Conservation (phyloP, 371 early-diverging fungal species). For the Apophysomyces ossiformis region DNA sequence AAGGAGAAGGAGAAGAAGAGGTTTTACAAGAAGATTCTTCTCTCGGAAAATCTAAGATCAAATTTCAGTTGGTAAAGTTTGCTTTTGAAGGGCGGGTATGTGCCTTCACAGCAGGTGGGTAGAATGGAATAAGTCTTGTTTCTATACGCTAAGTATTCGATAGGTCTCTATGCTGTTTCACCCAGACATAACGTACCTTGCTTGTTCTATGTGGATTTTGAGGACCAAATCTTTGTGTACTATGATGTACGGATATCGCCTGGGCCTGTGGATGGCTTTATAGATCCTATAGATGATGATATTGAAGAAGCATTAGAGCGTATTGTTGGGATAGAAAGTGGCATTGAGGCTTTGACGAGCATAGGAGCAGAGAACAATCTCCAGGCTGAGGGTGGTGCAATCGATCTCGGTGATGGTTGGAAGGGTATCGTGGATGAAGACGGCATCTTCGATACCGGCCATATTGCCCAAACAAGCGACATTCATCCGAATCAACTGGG, state of each 20-base stretch:
- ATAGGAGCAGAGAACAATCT: constrained; percentile 8
- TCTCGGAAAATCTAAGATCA: constrained; percentile 31
- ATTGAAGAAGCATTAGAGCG: constrained; percentile 52
- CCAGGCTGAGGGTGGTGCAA: constrained; percentile 20
- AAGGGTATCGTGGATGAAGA: constrained; percentile 36
- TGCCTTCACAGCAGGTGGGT: constrained; percentile 75
- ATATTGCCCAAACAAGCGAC: neutral
- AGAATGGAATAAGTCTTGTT: neutral
- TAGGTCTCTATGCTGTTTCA: constrained; percentile 68
- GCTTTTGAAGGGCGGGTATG: constrained; percentile 83
- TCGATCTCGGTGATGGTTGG: constrained; percentile 57
- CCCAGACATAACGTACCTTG: constrained; percentile 78
- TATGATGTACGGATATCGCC: constrained; percentile 66
- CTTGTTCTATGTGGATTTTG: constrained; percentile 81
- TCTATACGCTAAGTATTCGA: neutral
- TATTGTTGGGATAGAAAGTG: constrained; percentile 39
- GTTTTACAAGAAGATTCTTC: constrained; percentile 6
- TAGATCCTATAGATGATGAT: constrained; percentile 51
- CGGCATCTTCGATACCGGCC: constrained; percentile 10
- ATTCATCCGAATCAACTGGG: constrained; percentile 9
- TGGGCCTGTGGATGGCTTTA: constrained; percentile 50
- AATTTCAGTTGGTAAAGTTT: constrained; percentile 73
- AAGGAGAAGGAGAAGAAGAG: neutral
- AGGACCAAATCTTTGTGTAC: constrained; percentile 82
- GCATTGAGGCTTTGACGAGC: constrained; percentile 28